phyloP scores from a whole-genome alignment of 2,329 filamentous ascomycete genomes.

The Penicillium sp. region DNA sequence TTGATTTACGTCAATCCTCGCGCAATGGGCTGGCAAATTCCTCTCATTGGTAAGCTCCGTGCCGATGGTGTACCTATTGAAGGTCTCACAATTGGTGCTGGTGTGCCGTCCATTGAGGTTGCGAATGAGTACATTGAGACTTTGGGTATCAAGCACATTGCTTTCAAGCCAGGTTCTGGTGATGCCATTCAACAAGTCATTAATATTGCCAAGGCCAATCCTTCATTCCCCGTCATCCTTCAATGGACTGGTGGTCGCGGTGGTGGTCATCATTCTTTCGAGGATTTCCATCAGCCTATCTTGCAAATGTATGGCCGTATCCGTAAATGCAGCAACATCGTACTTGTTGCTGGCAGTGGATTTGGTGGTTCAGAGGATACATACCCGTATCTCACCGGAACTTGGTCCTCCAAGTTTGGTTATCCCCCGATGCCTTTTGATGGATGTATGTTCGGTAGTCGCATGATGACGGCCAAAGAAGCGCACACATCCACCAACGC shows the following conservation, averaged over 20 bases:
- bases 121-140: conserved; percentile 93
- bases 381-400: conserved; percentile 85
- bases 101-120: conserved; percentile 89
- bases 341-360: conserved; percentile 84
- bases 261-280: conserved; percentile 89
- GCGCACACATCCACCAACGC: conserved; percentile 81
- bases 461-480: conserved; percentile 94
- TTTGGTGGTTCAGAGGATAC: conserved; percentile 88
- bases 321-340: conserved; percentile 78
- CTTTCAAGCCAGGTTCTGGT: conserved; percentile 87
- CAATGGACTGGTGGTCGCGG: conserved; percentile 95
- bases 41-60: conserved; percentile 72
- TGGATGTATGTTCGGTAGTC: conserved; percentile 83
- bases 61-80: conserved; percentile 87
- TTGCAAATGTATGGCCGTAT: conserved; percentile 88
- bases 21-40: conserved; percentile 91
- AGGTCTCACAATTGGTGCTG: conserved; percentile 86
- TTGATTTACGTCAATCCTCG: conserved; percentile 87
- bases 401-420: conserved; percentile 81
- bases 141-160: conserved; percentile 85
- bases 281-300: conserved; percentile 92
- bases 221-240: conserved; percentile 83
- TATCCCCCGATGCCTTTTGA: conserved; percentile 94
- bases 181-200: conserved; percentile 86
- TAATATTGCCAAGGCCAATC: conserved; percentile 92